Percentiles rank a stretch among this genome's conserved stretches.
phyloP scores from a whole-genome alignment of 2,329 filamentous ascomycete species.

The Exophiala sideris region DNA sequence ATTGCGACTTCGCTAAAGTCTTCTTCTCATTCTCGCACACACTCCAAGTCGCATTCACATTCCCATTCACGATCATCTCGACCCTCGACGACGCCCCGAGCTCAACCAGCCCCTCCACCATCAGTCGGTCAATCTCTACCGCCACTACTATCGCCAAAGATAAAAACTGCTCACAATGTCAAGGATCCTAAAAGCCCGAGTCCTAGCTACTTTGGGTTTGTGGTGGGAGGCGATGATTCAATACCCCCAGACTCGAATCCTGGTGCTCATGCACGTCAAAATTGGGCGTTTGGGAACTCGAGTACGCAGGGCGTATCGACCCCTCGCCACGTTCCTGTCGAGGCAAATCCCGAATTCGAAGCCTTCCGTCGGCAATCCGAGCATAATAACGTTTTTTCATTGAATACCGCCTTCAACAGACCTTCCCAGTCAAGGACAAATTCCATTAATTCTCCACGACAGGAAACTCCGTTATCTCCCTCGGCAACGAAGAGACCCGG shows the following conservation, averaged over 20 bases:
- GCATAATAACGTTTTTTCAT: conserved; percentile 20
- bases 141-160: conserved; percentile 46
- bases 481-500: too few species aligned
- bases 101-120: conserved; percentile 48
- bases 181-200: conserved; percentile 48
- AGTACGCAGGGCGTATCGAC: conserved; percentile 65
- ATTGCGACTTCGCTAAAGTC: conserved; percentile 28
- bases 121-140: conserved; percentile 56
- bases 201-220: conserved; percentile 83
- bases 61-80: conserved; percentile 28
- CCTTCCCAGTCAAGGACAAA: conserved; percentile 18
- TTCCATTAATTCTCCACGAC: conserved; percentile 6
- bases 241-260: conserved; percentile 61
- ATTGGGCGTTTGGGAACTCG: conserved; percentile 72
- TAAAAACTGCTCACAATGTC: conserved; percentile 42
- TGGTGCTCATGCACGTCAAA: conserved; percentile 61
- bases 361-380: conserved; percentile 73
- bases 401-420: conserved; percentile 15
- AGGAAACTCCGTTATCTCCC: conserved; percentile 3
- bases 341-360: conserved; percentile 78
- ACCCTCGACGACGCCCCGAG: conserved; percentile 49
- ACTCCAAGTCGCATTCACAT: conserved; percentile 25
- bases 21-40: conserved; percentile 24
- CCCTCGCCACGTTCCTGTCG: conserved; percentile 66
- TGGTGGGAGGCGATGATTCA: conserved; percentile 56